These are phyloP conservation scores for Russula olivacea DNA, from an alignment of 768 basidiomycete species.

Conservation along the genomic window DNA sequence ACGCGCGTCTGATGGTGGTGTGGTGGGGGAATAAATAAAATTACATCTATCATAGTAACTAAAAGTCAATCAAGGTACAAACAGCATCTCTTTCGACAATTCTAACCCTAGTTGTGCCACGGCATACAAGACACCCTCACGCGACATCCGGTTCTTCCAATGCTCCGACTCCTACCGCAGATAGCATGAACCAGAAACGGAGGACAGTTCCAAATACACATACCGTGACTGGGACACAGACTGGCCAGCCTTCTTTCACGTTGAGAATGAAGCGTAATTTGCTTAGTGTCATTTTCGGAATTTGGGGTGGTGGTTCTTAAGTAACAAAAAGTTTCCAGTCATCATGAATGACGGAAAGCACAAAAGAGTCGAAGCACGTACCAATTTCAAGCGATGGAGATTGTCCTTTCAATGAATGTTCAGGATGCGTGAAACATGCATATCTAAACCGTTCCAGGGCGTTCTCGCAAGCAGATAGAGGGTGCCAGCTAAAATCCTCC, in stretches of 20 bases:
- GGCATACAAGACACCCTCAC: constrained; percentile 22
- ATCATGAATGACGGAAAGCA: too few species aligned
- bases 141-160: constrained; percentile 22
- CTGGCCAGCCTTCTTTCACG: neutral
- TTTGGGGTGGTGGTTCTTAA: constrained; percentile 15
- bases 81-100: constrained; percentile 26
- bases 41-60: too few species aligned
- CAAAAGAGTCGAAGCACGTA: neutral
- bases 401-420: constrained; percentile 40
- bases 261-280: constrained; percentile 1
- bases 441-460: constrained; percentile 65
- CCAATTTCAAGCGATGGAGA: neutral
- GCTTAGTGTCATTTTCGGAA: neutral
- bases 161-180: constrained; percentile 16
- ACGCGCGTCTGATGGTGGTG: neutral
- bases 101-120: constrained; percentile 28
- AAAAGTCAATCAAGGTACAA: constrained; percentile 7
- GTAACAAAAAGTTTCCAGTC: neutral
- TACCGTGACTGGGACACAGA: constrained; percentile 12
- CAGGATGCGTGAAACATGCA: constrained; percentile 61
- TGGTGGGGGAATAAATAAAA: too few species aligned
- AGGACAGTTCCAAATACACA: neutral
- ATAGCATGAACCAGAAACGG: too few species aligned
- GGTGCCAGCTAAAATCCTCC: constrained; percentile 77
- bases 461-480: constrained; percentile 50